phyloP scores from a whole-genome alignment of 495 filamentous ascomycete species.

The Penicillium subrubescens region DNA sequence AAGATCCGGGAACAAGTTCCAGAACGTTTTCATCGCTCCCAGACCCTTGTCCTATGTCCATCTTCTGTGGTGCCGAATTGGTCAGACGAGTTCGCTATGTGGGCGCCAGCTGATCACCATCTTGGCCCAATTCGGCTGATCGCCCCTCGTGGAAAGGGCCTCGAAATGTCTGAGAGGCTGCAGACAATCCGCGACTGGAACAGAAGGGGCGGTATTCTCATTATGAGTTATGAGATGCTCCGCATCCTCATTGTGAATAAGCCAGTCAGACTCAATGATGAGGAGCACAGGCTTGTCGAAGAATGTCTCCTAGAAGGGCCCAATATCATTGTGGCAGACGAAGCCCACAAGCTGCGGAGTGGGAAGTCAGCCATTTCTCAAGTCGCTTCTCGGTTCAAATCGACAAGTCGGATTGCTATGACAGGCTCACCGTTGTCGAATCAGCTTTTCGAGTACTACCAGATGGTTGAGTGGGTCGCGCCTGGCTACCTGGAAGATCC shows the following conservation, averaged over 20 bases:
- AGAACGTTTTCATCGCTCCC: conserved; percentile 55
- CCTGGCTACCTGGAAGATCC: conserved; percentile 71
- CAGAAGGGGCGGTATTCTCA: conserved; percentile 66
- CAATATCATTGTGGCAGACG: conserved; percentile 82
- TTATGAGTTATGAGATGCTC: conserved; percentile 76
- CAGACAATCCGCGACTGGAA: conserved; percentile 59
- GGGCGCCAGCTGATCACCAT: conserved; percentile 54
- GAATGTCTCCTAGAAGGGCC: conserved; percentile 59
- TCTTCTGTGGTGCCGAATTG: conserved; percentile 78
- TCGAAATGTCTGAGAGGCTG: conserved; percentile 36
- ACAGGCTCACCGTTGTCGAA: conserved; percentile 89
- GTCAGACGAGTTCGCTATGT: conserved; percentile 72
- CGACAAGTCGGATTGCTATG: conserved; percentile 77
- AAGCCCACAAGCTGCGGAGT: conserved; percentile 83
- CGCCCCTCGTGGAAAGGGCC: conserved; percentile 24
- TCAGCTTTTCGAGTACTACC: conserved; percentile 77
- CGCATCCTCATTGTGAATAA: conserved; percentile 46
- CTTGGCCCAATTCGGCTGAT: conserved; percentile 59
- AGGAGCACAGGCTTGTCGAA: conserved; percentile 40
- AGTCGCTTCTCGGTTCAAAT: conserved; percentile 58
- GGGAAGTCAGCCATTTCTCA: conserved; percentile 48
- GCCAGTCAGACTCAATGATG: conserved; percentile 28
- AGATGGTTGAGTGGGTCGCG: conserved; percentile 87
- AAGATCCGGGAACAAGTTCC: conserved; percentile 68
- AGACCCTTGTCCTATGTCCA: conserved; percentile 76